A percentile compares a stretch with the other conserved stretches of the same genome.
Conservation (phyloP, 2,329 filamentous ascomycete genomes). For the Tolypocladium inflatum region DNA sequence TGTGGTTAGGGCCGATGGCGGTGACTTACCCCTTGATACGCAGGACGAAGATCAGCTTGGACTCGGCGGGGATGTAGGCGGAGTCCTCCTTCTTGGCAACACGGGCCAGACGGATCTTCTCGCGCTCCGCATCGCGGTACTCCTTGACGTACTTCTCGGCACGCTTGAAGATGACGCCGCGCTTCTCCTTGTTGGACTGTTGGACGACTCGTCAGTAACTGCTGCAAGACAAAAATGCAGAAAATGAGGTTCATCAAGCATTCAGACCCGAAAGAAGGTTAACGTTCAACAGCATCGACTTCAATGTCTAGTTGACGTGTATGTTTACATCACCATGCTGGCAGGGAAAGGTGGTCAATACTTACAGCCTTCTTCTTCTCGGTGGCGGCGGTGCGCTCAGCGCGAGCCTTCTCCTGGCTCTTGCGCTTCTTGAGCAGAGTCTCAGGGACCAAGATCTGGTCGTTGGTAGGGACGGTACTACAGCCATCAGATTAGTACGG, state of each 20-base stretch:
- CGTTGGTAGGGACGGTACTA: slow-evolving; percentile 86
- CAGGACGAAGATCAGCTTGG: slow-evolving; percentile 94
- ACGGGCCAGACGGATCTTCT: slow-evolving; percentile 91
- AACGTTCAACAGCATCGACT: slow-evolving; percentile 94
- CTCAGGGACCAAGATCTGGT: slow-evolving; percentile 96
- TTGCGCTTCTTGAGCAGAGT: slow-evolving; percentile 99
- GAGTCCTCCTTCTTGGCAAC: slow-evolving; percentile 84
- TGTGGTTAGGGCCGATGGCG: neutral
- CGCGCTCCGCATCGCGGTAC: slow-evolving; percentile 96
- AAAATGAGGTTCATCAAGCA: slow-evolving; percentile 18
- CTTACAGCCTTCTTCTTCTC: slow-evolving; percentile 89
- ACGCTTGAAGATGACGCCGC: slow-evolving; percentile 97
- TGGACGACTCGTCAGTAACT: slow-evolving; percentile 26
- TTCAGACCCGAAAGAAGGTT: slow-evolving; percentile 99
- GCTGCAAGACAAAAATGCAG: slow-evolving; percentile 7
- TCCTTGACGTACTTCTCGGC: slow-evolving; percentile 99
- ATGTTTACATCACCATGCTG: slow-evolving; percentile 77
- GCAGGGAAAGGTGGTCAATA: slow-evolving; percentile 26
- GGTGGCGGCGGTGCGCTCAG: slow-evolving; percentile 69
- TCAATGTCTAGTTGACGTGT: slow-evolving; percentile 78
- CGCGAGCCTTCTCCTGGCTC: slow-evolving; percentile 98
- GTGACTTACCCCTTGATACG: slow-evolving; percentile 85
- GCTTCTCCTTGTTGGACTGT: slow-evolving; percentile 98
- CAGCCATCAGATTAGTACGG: slow-evolving; percentile 66
- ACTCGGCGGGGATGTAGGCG: slow-evolving; percentile 90